Evolutionary conservation across 495 filamentous ascomycete species (phyloP).

Genomic region (Penicillium roqueforti): DNA sequence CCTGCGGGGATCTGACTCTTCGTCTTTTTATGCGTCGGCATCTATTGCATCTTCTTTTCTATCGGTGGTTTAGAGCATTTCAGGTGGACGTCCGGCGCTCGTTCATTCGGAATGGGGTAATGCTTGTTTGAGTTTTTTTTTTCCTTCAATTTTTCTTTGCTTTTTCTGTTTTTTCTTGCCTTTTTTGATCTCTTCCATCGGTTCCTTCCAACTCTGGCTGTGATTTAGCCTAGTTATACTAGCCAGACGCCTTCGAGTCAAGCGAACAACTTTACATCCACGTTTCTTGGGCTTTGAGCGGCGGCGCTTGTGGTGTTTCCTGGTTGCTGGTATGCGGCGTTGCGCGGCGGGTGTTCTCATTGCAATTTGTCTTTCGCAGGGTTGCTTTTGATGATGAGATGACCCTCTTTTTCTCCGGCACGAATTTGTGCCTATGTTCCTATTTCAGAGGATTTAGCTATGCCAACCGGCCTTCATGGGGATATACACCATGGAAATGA

Average conservation of each 20-base stretch:
- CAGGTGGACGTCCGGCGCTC: conserved; percentile 19
- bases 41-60: conserved; percentile 32
- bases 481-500: conserved; percentile 3
- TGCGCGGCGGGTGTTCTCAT: conserved; percentile 13
- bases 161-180: conserved; percentile 1
- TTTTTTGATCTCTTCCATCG: not conserved
- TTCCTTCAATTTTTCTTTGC: conserved; percentile 8
- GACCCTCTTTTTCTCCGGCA: conserved; percentile 4
- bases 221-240: not conserved
- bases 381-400: conserved; percentile 21
- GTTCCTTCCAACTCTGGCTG: not conserved
- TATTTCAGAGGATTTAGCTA: conserved; percentile 8
- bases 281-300: conserved; percentile 28
- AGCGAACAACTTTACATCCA: conserved; percentile 5
- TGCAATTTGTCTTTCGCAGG: conserved; percentile 6
- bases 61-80: conserved; percentile 22
- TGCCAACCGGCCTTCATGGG: conserved; percentile 6
- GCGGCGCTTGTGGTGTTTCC: conserved; percentile 40
- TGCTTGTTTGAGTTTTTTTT: conserved; percentile 7
- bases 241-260: not conserved
- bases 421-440: not conserved
- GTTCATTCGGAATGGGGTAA: conserved; percentile 12
- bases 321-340: conserved; percentile 25
- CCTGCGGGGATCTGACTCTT: conserved; percentile 15
- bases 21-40: conserved; percentile 29